phyloP scores from a whole-genome alignment of 1,139 yeast species.

The Yamadazyma membranifaciens region DNA sequence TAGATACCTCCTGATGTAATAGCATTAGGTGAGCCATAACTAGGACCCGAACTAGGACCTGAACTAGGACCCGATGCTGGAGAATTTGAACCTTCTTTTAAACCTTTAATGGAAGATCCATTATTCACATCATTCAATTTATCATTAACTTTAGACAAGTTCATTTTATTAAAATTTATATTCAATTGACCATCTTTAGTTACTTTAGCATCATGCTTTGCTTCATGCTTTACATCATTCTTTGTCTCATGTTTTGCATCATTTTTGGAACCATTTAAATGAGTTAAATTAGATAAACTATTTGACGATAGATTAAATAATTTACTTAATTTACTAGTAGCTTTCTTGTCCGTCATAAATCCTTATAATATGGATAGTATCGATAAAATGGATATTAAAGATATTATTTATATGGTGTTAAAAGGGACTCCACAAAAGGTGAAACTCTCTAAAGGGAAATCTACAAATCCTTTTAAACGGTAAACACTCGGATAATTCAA shows the following conservation, averaged over 20 bases:
- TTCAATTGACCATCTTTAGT: no score
- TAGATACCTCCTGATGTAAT: not conserved
- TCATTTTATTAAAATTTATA: not conserved
- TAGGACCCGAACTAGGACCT: not conserved
- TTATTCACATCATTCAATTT: not conserved
- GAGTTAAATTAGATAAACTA: conserved; percentile 8
- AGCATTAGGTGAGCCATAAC: not conserved
- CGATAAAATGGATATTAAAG: not conserved
- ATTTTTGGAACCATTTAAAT: not conserved
- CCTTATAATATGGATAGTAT: no score
- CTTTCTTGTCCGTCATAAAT: conserved; percentile 13
- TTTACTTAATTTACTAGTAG: conserved; percentile 13
- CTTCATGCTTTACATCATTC: not conserved
- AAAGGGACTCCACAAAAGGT: no score
- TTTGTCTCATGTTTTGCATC: conserved; percentile 1
- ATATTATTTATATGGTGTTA: not conserved
- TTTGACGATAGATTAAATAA: conserved; percentile 16
- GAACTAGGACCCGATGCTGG: no score
- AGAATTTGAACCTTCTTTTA: no score
- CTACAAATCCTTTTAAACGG: no score
- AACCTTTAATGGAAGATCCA: no score
- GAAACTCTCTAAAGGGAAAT: no score
- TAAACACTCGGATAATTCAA: no score
- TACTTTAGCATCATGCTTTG: not conserved
- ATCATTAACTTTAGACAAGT: conserved; percentile 1